A percentile compares a stretch with the other conserved stretches of the same genome.
phyloP scores from a whole-genome alignment of 1,139 yeast species.

The Sugiyamaella grinbergsii region DNA sequence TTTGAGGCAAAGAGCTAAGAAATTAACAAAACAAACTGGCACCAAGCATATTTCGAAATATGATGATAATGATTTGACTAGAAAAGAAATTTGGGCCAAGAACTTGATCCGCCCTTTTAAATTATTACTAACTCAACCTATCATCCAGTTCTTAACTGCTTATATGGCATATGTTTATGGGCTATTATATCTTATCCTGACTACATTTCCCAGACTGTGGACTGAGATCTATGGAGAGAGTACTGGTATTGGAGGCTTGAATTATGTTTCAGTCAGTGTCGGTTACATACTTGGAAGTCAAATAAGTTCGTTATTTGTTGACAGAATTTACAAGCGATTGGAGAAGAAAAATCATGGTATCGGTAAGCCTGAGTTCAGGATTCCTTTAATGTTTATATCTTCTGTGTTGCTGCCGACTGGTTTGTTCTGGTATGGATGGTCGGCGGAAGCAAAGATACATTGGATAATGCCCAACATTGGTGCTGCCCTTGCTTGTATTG shows the following conservation, averaged over 20 bases:
- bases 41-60: slow-evolving; percentile 56
- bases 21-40: slow-evolving; percentile 53
- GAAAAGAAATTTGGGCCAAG: slow-evolving; percentile 20
- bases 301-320: slow-evolving; percentile 46
- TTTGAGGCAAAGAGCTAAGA: slow-evolving; percentile 49
- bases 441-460: slow-evolving; percentile 49
- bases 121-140: slow-evolving; percentile 57
- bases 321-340: slow-evolving; percentile 42
- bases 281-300: slow-evolving; percentile 53
- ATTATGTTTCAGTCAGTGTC: slow-evolving; percentile 56
- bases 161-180: slow-evolving; percentile 67
- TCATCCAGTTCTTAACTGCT: slow-evolving; percentile 59
- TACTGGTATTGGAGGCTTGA: slow-evolving; percentile 55
- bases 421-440: slow-evolving; percentile 64
- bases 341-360: slow-evolving; percentile 48
- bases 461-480: slow-evolving; percentile 65
- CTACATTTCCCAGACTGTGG: slow-evolving; percentile 58
- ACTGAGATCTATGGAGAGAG: slow-evolving; percentile 49
- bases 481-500: slow-evolving; percentile 54
- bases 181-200: slow-evolving; percentile 59
- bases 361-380: slow-evolving; percentile 53
- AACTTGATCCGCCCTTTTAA: slow-evolving; percentile 55
- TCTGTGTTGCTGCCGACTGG: slow-evolving; percentile 57
- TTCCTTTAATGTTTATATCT: slow-evolving; percentile 48
- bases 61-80: slow-evolving; percentile 41